phyloP scores from a whole-genome alignment of 78 protist genomes.

The Dictyostelium discoideum region DNA sequence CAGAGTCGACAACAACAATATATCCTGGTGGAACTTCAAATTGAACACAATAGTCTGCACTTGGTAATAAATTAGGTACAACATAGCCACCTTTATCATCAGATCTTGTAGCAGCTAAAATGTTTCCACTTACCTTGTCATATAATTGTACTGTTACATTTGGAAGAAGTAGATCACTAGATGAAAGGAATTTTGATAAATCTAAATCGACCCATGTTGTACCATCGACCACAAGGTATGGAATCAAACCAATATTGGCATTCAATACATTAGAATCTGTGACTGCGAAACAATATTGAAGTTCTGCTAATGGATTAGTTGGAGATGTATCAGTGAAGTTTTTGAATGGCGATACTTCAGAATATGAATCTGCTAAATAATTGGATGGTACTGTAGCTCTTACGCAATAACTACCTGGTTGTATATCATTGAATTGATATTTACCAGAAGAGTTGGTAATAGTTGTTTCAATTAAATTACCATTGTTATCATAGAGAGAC shows the following conservation, averaged over 20 bases:
- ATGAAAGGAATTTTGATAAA: neutral
- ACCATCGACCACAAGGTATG: neutral
- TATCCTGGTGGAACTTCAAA: neutral
- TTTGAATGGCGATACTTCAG: neutral
- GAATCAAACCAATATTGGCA: slow-evolving; percentile 1
- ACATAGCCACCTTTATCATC: slow-evolving; percentile 1
- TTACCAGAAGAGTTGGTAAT: slow-evolving; percentile 6
- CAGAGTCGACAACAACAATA: neutral
- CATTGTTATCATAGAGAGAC: neutral
- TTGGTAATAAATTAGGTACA: neutral
- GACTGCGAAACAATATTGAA: neutral
- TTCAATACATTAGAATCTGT: neutral
- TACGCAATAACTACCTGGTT: slow-evolving; percentile 21
- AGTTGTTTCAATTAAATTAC: neutral
- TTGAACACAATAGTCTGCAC: slow-evolving; percentile 14
- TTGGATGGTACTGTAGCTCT: neutral
- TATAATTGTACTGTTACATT: neutral
- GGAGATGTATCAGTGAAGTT: neutral
- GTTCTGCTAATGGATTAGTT: neutral
- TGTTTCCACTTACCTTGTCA: neutral
- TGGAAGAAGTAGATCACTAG: neutral
- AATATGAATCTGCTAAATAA: neutral
- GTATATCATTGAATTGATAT: neutral
- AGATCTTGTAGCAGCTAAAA: neutral
- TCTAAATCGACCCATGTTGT: slow-evolving; percentile 16